These are phyloP conservation scores for Lachnellula hyalina DNA, from an alignment of 2,329 filamentous ascomycete species.

Conservation along the genomic window DNA sequence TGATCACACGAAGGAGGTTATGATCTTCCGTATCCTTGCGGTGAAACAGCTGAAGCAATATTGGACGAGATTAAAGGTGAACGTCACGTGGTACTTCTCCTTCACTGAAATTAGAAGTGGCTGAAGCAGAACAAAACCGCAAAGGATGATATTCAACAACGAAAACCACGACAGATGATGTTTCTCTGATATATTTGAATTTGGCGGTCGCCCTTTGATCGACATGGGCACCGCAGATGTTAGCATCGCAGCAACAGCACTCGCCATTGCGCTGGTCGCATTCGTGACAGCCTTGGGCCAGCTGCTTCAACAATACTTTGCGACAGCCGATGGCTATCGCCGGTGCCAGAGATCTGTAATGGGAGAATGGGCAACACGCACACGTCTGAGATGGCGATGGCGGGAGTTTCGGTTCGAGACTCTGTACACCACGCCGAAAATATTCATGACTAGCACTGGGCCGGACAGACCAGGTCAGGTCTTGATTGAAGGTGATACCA, in stretches of 20 bases:
- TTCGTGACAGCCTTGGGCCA: constrained; percentile 25
- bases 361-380: constrained; percentile 24
- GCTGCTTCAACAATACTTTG: constrained; percentile 26
- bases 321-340: constrained; percentile 29
- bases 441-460: not conserved
- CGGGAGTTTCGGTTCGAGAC: constrained; percentile 19
- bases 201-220: not conserved
- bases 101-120: too few relatives aligned
- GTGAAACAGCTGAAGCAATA: too few relatives aligned
- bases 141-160: too few relatives aligned
- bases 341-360: constrained; percentile 28
- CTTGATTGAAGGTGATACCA: not conserved
- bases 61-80: too few relatives aligned
- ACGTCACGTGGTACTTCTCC: too few relatives aligned
- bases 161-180: not conserved
- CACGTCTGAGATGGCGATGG: constrained; percentile 18
- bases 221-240: not conserved
- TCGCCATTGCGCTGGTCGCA: constrained; percentile 26
- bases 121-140: too few relatives aligned
- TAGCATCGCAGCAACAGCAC: constrained; percentile 19
- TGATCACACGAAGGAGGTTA: too few relatives aligned
- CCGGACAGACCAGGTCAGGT: not conserved
- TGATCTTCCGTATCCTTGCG: too few relatives aligned
- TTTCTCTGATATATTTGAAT: not conserved
- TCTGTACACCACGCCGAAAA: not conserved